Percentiles rank a stretch among this genome's conserved stretches.
These are phyloP conservation scores for Aurifilum marmelostoma DNA, from an alignment of 2,329 filamentous ascomycete species.

Conservation along the genomic window DNA sequence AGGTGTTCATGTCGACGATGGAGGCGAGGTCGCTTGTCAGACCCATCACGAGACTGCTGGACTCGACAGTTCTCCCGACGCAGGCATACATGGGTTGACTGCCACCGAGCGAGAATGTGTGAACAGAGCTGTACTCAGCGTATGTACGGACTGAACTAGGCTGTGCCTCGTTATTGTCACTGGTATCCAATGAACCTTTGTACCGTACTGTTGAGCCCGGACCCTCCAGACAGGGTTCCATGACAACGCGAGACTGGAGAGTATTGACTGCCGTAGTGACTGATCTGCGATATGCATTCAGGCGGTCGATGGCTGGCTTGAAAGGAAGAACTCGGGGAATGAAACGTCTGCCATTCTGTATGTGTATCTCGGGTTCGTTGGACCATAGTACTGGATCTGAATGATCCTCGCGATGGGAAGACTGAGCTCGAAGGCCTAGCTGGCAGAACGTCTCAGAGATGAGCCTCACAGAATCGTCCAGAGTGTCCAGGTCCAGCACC, in stretches of 20 bases:
- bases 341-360: conserved; percentile 39
- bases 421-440: conserved; percentile 28
- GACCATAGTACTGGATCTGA: conserved; percentile 35
- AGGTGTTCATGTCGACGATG: not conserved
- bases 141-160: conserved; percentile 32
- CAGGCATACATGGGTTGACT: conserved; percentile 36
- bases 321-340: conserved; percentile 46
- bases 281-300: conserved; percentile 44
- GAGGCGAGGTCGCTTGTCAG: conserved; percentile 32
- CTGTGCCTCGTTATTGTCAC: not conserved
- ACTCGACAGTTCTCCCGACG: conserved; percentile 37
- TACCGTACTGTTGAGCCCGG: conserved; percentile 30
- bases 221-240: conserved; percentile 28
- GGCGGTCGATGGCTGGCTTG: conserved; percentile 42
- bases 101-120: conserved; percentile 35
- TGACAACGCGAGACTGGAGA: conserved; percentile 37
- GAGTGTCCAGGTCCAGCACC: conserved; percentile 37
- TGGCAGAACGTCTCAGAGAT: conserved; percentile 34
- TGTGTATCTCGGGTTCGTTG: conserved; percentile 44
- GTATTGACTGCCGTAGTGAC: conserved; percentile 41
- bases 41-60: conserved; percentile 35
- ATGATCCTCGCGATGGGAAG: not conserved
- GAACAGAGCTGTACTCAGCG: conserved; percentile 43
- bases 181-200: conserved; percentile 26
- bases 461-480: conserved; percentile 16